Conservation (phyloP, 192 early-diverging fungal species). For the Mortierella alpina region DNA sequence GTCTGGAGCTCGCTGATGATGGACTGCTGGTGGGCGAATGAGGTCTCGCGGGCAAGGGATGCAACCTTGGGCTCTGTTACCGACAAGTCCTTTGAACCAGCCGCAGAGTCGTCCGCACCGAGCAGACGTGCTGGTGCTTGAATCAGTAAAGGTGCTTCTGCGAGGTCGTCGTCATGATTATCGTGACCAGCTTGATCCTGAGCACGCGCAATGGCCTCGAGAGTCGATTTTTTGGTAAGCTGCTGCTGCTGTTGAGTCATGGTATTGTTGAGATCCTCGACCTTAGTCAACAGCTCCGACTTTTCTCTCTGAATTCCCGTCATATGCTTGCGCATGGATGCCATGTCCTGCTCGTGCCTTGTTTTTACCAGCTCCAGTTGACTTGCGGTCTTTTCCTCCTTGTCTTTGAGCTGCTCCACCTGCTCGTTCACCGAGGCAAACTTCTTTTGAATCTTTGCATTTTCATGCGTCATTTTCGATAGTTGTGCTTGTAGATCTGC, state of each 20-base stretch:
- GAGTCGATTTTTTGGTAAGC: conserved; percentile 41
- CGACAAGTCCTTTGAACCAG: neutral
- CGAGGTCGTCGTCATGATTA: neutral
- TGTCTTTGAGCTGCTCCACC: conserved; percentile 67
- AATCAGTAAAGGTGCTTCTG: conserved; percentile 27
- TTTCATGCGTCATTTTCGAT: conserved; percentile 61
- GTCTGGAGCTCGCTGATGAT: conserved; percentile 47
- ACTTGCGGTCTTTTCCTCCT: conserved; percentile 58
- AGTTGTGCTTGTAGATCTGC: conserved; percentile 59
- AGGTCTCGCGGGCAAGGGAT: conserved; percentile 48
- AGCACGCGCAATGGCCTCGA: conserved; percentile 38
- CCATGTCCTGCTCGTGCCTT: conserved; percentile 74
- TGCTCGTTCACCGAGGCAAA: conserved; percentile 65
- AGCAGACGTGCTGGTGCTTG: conserved; percentile 4
- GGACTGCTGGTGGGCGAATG: conserved; percentile 45
- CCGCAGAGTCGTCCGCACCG: conserved; percentile 1
- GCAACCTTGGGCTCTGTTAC: conserved; percentile 29
- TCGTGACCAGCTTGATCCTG: conserved; percentile 30
- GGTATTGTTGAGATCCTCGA: conserved; percentile 64
- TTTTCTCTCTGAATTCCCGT: conserved; percentile 73
- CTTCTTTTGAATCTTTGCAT: conserved; percentile 64
- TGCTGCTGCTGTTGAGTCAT: conserved; percentile 58
- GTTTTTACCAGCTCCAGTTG: conserved; percentile 62
- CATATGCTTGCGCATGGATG: conserved; percentile 62
- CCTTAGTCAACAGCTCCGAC: conserved; percentile 59